A percentile compares a stretch with the other conserved stretches of the same genome.
phyloP scores from a whole-genome alignment of 2,329 filamentous ascomycete genomes.

The Sclerotinia minor region DNA sequence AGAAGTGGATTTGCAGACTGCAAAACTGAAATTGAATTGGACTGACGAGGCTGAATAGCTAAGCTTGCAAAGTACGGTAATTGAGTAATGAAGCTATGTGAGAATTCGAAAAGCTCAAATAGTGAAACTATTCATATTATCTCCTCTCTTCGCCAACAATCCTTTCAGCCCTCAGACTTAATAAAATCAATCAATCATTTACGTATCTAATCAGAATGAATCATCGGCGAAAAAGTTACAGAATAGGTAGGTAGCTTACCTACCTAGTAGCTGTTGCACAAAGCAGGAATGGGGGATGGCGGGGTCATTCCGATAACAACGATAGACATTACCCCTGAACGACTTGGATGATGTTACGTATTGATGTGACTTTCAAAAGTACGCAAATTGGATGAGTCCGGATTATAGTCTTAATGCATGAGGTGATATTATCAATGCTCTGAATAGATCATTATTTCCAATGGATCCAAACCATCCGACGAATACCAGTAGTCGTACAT shows the following conservation, averaged over 20 bases:
- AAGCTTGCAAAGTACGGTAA: not conserved
- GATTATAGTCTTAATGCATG: not conserved
- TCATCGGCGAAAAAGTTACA: conserved; percentile 14
- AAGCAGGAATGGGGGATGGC: conserved; percentile 16
- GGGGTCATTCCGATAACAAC: conserved; percentile 18
- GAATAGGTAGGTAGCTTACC: conserved; percentile 9
- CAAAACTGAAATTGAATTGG: not conserved
- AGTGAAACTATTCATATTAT: not conserved
- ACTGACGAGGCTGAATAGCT: not conserved
- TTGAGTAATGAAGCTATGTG: not conserved
- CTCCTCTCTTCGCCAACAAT: not conserved
- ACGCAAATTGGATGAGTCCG: not conserved
- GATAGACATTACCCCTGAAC: conserved; percentile 9
- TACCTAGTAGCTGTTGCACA: not conserved
- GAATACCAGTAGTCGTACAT: not conserved
- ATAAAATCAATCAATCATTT: not conserved
- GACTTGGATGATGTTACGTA: not conserved
- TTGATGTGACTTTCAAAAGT: not conserved
- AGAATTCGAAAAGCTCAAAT: not conserved
- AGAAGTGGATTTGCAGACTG: not conserved
- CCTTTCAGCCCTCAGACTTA: not conserved
- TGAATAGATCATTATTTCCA: not conserved
- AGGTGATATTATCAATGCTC: no score
- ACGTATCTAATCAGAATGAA: not conserved
- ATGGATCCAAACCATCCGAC: not conserved